These are phyloP conservation scores for Penicillium fuscoglaucum DNA, from an alignment of 2,329 filamentous ascomycete species.

Conservation along the genomic window DNA sequence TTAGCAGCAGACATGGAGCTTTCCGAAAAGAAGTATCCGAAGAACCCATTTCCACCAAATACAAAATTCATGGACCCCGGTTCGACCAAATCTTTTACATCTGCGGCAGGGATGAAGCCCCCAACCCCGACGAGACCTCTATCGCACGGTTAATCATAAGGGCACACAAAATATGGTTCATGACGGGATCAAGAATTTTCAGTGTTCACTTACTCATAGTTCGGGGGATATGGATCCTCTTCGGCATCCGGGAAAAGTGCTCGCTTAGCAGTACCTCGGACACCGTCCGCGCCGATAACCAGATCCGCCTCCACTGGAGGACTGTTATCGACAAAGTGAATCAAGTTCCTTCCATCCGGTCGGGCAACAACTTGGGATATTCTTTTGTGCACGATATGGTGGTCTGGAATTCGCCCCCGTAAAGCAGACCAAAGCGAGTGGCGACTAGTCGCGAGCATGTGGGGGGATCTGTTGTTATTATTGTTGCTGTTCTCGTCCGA, in stretches of 20 bases:
- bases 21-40: slow-evolving; percentile 48
- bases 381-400: slow-evolving; percentile 36
- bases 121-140: slow-evolving; percentile 50
- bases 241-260: slow-evolving; percentile 38
- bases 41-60: slow-evolving; percentile 53
- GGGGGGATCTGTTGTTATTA: slow-evolving; percentile 9
- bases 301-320: slow-evolving; percentile 40
- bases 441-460: slow-evolving; percentile 40
- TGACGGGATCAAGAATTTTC: not conserved
- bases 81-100: slow-evolving; percentile 33
- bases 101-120: slow-evolving; percentile 42
- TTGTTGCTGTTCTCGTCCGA: not conserved
- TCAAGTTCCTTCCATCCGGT: slow-evolving; percentile 25
- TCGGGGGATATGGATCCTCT: slow-evolving; percentile 39
- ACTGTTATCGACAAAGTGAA: slow-evolving; percentile 40
- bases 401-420: slow-evolving; percentile 37
- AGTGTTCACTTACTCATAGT: slow-evolving; percentile 40
- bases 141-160: too few species aligned
- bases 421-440: slow-evolving; percentile 43
- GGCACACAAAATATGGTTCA: not conserved
- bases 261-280: slow-evolving; percentile 39
- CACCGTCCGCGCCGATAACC: slow-evolving; percentile 47
- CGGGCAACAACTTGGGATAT: slow-evolving; percentile 32
- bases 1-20: slow-evolving; percentile 23
- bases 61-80: slow-evolving; percentile 45